Base-by-base conservation (phyloP, 768 basidiomycete species). In the Cyclocybe aegerita region DNA sequence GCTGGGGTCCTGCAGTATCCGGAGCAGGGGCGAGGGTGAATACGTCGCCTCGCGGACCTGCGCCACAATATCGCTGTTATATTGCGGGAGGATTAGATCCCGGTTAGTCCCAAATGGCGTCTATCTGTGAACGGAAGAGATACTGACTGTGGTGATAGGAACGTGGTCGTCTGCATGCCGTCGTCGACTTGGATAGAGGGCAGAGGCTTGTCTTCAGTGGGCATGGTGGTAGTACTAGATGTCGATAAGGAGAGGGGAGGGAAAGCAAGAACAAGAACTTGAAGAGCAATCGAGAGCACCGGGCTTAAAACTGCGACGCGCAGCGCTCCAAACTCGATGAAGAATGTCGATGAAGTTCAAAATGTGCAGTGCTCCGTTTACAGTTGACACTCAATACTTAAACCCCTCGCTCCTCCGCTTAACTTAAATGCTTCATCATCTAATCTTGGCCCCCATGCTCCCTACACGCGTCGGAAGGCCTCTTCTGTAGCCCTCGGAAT, bases 21-120 rank as follows among this genome's bases (percentile, higher is more conserved):
- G 54, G 7, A 56, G 35, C 36, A 62, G 34, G 9, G 63, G 60
- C 6, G 63, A 65, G 6, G 63, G 59, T 7, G 63, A 65, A 40
- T 54, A 55, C 29, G 61, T 60, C 11, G 63, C 63, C 38, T 60
- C 56, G 40, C 58, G 61, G 29, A 60, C 55, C 53, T 61, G 59
- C 3, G 50, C 48, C 36, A 65, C 45, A 4, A 65, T 47, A 23
- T 60, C 58, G 11, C 41, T 17, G 31, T 56, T 59, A 39, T 30
- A 34, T n/a, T 1, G 39, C 6, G 23, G 48, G 39, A 14, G 39
- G 44, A 5, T 7, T 7, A 33, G 10, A 39, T 46, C 9, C 36
- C 23, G 23, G 23, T 32, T 39, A 4, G 36, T 39, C 29, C n/a
- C 29, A 29, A 12, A 41, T 36, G 30, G 7, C 3, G 15, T n/a